Base-by-base conservation (phyloP, 148 eudicot genomes). In the Amaranthus hypochondriacus region DNA sequence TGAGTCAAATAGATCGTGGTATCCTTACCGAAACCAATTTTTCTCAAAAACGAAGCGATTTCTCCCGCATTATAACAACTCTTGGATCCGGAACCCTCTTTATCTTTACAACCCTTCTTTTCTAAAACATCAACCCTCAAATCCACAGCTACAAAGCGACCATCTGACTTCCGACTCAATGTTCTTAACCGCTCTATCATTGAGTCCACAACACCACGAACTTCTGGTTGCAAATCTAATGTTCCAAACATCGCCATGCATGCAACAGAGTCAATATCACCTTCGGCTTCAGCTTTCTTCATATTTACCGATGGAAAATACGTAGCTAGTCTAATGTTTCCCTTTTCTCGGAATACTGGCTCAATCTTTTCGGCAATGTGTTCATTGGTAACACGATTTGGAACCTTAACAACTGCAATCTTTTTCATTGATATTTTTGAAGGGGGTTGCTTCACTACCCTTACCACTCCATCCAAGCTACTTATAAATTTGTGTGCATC, bases 211-310 rank as follows among this genome's bases (percentile, higher is more conserved):
- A 90, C 97, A 79, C 89, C 98, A 42, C 73, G 84, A 12, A 92
- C 84, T 76, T 86, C 93, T 43, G 90, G 76, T 71, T 92, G 88
- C 58, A 92, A 84, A 80, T 90, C 89, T 72, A 95, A 75, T 53
- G 89, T 78, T 75, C 89, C 89, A 84, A 92, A 95, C 98, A 95
- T 95, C 50, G 89, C 92, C 82, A 86, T 83, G 78, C 98, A 95
- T 54, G 92, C 89, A 73, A 85, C 79, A 11, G 93, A 76, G 53
- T 90, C 85, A 6, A 46, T 63, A 49, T 85, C 79, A 15, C 79
- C 78, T 68, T 75, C 74, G 71, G 77, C 76, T 53, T 82, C 73
- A 1, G 74, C 76, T 80, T 81, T 89, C 74, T 78, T 89, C 97
- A 92, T 92, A 70, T 95, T 89, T 59, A 88, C 86, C 9, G 98